A percentile compares a stretch with the other conserved stretches of the same genome.
Conservation (phyloP, 176 grass and related monocot species). For the Ensete glaucum region DNA sequence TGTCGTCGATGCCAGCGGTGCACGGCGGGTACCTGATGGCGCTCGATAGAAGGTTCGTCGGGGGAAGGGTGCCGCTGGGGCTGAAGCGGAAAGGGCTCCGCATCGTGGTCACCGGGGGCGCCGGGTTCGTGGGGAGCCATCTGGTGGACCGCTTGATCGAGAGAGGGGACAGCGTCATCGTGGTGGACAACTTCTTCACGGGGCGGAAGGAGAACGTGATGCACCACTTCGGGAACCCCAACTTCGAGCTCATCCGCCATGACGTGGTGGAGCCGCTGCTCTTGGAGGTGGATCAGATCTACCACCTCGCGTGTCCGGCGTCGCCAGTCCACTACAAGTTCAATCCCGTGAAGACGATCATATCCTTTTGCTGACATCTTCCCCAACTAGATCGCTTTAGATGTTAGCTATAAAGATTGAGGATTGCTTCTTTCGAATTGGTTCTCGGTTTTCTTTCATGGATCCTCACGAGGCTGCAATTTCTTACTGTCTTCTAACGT, state of each 20-base stretch:
- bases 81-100: not conserved
- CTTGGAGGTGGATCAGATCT: slow-evolving; percentile 5
- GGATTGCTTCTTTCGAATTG: not conserved
- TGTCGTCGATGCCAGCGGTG: not conserved
- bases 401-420: not conserved
- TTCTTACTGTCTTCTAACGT: too few relatives aligned
- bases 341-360: not conserved
- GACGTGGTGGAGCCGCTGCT: not conserved
- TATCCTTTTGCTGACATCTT: not conserved
- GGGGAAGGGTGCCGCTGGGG: not conserved
- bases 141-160: not conserved
- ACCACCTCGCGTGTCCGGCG: not conserved
- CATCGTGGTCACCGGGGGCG: not conserved
- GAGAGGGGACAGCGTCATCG: not conserved
- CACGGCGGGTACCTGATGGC: not conserved
- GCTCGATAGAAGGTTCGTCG: not conserved
- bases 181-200: not conserved
- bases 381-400: not conserved
- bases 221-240: not conserved
- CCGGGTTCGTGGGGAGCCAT: not conserved
- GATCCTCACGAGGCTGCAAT: not conserved
- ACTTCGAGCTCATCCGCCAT: not conserved
- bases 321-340: not conserved
- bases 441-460: not conserved
- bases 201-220: not conserved